Evolutionary conservation across 768 basidiomycete species (phyloP).

Genomic region (Lactarius sanguifluus): DNA sequence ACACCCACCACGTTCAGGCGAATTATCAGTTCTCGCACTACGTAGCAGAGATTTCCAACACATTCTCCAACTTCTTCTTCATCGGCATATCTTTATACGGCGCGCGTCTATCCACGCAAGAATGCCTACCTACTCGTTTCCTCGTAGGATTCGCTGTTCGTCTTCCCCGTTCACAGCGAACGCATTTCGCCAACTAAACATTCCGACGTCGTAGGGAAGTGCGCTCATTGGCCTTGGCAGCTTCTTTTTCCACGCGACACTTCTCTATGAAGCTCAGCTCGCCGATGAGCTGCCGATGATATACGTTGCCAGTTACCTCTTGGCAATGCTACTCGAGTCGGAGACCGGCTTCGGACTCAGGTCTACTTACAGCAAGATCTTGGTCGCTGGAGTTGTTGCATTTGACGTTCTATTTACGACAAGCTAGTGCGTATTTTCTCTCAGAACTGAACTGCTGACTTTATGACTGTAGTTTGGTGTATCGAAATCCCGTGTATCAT

Average conservation of each 20-base stretch:
- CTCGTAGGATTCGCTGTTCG: conserved; percentile 37
- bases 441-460: neutral
- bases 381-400: conserved; percentile 40
- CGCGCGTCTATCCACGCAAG: conserved; percentile 32
- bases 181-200: neutral
- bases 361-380: conserved; percentile 40
- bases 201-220: conserved; percentile 48
- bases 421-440: conserved; percentile 59
- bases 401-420: conserved; percentile 66
- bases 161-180: conserved; percentile 3
- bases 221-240: conserved; percentile 73
- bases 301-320: conserved; percentile 61
- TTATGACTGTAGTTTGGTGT: conserved; percentile 48
- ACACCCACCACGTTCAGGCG: conserved; percentile 41
- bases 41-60: conserved; percentile 73
- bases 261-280: conserved; percentile 73
- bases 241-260: conserved; percentile 75
- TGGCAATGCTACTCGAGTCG: conserved; percentile 61
- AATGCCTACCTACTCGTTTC: conserved; percentile 42
- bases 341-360: conserved; percentile 48
- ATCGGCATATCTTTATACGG: conserved; percentile 55
- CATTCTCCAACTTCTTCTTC: conserved; percentile 63
- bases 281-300: conserved; percentile 86
- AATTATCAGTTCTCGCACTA: conserved; percentile 80
- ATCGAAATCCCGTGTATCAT: conserved; percentile 79